These are phyloP conservation scores for Discostella pseudostelligera DNA, from an alignment of 108 stramenopile species.

Conservation along the genomic window DNA sequence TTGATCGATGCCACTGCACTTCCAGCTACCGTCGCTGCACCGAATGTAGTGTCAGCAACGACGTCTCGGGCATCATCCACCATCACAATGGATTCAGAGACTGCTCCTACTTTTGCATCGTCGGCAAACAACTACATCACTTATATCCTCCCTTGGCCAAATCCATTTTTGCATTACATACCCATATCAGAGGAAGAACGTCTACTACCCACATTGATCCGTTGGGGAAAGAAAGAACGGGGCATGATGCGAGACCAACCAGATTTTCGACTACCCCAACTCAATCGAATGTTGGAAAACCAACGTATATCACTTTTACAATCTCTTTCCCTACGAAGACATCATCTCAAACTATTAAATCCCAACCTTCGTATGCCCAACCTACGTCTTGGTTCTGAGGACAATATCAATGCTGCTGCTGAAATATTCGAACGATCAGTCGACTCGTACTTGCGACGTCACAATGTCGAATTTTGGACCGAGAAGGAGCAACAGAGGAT, in stretches of 20 bases:
- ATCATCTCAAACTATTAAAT: slow-evolving; percentile 65
- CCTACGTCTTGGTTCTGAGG: slow-evolving; percentile 48
- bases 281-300: slow-evolving; percentile 24
- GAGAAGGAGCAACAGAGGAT: slow-evolving; percentile 58
- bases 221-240: slow-evolving; percentile 54
- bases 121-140: background rate
- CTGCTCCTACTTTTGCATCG: background rate
- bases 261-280: slow-evolving; percentile 40
- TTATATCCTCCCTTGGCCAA: slow-evolving; percentile 22
- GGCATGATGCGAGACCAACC: slow-evolving; percentile 74
- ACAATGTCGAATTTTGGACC: slow-evolving; percentile 45
- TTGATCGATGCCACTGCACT: no score
- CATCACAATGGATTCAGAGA: background rate
- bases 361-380: slow-evolving; percentile 35
- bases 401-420: slow-evolving; percentile 52
- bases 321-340: slow-evolving; percentile 61
- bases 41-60: no score
- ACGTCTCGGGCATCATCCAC: no score
- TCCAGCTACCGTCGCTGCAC: no score
- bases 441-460: slow-evolving; percentile 36
- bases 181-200: slow-evolving; percentile 31
- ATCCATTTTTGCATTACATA: slow-evolving; percentile 32
- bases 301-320: slow-evolving; percentile 33
- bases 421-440: slow-evolving; percentile 58
- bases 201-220: slow-evolving; percentile 42